Base-by-base conservation (phyloP, 441 rosid species). In the Corymbia calophylla region DNA sequence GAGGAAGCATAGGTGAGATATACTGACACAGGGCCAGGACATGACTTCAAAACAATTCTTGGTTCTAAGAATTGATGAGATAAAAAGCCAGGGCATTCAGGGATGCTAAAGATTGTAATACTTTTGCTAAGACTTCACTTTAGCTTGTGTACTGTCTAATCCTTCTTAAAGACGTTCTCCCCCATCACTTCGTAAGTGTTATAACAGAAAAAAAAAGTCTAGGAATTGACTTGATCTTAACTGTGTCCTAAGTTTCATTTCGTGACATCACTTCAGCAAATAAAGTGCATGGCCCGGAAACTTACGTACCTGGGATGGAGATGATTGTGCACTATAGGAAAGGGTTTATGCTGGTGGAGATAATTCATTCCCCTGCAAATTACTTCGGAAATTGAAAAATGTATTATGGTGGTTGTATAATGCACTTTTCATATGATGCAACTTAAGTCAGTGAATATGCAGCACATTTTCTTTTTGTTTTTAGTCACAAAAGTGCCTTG, bases 331-430 rank as follows among this genome's bases (percentile, higher is more conserved):
- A 94, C 95, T 90, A 94, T 93, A 17, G 97, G 94, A 3, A 91
- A 89, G 10, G 96, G 95, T 89, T 94, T 95, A 92, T 95, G 96
- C 93, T 92, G 55, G 58, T 94, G 97, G 87, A 95, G 95, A 90
- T 95, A 95, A 90, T 94, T 94, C 95, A 95, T 93, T 91, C 97
- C 97, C 89, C 97, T 95, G 93, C 87, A 53, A 86, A 77, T 87
- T 39, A n/a, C 64, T 88, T 32, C 0, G 35, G 66, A 88, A 35
- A 31, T 53, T 35, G 44, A 39, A 29, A 62, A 39, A 73, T 21
- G n/a, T 6, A 39, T 39, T 47, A 3, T 21, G 51, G 84, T 21
- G n/a, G 84, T 73, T 73, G 82, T 73, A 44, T 9, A 70, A 19
- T 70, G 48, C 35, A 35, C 14, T 19, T 35, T 70, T 35, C 19